Base-by-base conservation (phyloP, 306 rosid genomes). In the Medicago lupulina region DNA sequence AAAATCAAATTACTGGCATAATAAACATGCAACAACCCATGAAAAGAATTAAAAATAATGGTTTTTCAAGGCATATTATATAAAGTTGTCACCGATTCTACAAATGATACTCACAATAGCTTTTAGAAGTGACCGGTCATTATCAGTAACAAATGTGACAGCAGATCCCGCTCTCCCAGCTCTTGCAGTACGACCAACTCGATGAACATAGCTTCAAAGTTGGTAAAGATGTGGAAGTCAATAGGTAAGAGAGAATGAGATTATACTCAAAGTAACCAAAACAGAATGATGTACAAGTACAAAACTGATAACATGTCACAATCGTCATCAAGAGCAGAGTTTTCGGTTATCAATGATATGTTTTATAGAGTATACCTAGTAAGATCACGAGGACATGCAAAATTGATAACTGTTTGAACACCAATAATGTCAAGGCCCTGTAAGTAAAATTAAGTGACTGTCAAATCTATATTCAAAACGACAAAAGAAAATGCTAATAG, bases 121-220 rank as follows among this genome's bases (percentile, higher is more conserved):
- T 86, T 96, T 96, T 70, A 92, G 74, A 82, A 96, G 99, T 25
- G 99, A 90, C 16, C 99, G 85, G 70, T 92, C 98, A 73, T 81
- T 88, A 81, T 96, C 99, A 6, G 92, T 86, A 84, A 96, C 91
- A 53, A 96, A 89, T 16, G 99, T 96, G 53, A 96, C 93, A 55
- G 99, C 99, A 71, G 84, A 87, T 73, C 98, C 99, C 74, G 86
- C 93, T 85, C 97, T 86, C 21, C 99, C 98, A 75, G 97, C 97
- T 83, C 99, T 96, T 81, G 99, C 99, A 34, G 99, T 92, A 62
- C 98, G 99, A 59, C 99, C 99, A 51, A 96, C 98, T 70, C 99
- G 90, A 87, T 96, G 99, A 83, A 92, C 83, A 84, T 96, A 96
- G 88, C 99, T 95, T 84, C 73, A 58, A 39, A 38, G 71, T 34